Evolutionary conservation across 2,329 filamentous ascomycete species (phyloP).

Genomic region (Claviceps sp.): DNA sequence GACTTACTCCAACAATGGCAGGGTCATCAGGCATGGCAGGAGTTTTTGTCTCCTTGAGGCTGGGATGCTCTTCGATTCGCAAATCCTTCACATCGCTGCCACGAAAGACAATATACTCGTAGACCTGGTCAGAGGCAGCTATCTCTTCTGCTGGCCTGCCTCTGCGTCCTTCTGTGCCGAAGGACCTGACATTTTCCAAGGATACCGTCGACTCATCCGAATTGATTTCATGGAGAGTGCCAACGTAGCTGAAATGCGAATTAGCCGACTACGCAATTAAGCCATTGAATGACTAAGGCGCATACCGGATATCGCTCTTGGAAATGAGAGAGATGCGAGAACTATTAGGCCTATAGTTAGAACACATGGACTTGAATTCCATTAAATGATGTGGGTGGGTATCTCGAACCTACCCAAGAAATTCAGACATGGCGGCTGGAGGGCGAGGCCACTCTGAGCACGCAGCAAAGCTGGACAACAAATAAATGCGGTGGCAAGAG

Average conservation of each 20-base stretch:
- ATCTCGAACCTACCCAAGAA: conserved; percentile 37
- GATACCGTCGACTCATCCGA: conserved; percentile 94
- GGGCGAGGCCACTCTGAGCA: conserved; percentile 26
- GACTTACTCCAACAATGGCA: conserved; percentile 91
- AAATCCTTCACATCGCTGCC: conserved; percentile 98
- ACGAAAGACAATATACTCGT: conserved; percentile 97
- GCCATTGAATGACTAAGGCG: conserved; percentile 10
- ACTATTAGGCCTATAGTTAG: conserved; percentile 31
- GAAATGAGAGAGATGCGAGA: conserved; percentile 94
- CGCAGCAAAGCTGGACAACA: conserved; percentile 18
- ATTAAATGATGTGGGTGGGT: background rate
- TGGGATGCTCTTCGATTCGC: conserved; percentile 73
- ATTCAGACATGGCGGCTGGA: conserved; percentile 40
- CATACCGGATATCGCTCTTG: conserved; percentile 91
- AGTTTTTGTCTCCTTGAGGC: conserved; percentile 60
- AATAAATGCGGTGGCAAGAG: conserved; percentile 11
- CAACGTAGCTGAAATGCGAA: conserved; percentile 61
- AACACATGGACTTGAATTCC: background rate
- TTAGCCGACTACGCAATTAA: conserved; percentile 16
- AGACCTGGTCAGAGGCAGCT: conserved; percentile 70
- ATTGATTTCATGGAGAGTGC: conserved; percentile 94
- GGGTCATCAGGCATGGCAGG: conserved; percentile 83
- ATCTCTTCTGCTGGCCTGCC: conserved; percentile 71
- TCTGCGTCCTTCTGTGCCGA: conserved; percentile 83
- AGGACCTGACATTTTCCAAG: conserved; percentile 89